Evolutionary conservation across 257 asterid genomes (phyloP), one percentile per base, ranked within the genome.

Genomic region (Jaltomata sinuosa): DNA sequence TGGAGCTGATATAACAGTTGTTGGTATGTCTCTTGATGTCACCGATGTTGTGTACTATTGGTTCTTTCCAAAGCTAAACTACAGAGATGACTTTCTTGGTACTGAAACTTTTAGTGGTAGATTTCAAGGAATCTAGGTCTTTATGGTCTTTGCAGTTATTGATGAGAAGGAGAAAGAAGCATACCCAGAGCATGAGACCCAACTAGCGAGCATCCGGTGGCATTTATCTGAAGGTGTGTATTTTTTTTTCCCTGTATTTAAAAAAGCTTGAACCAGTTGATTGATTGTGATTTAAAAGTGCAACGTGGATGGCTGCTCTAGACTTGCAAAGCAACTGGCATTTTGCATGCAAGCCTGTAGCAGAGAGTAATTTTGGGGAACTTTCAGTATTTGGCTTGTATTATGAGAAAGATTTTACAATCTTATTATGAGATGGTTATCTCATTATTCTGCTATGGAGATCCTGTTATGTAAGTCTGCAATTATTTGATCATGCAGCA

Each of bases 1-100:
- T 89, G 98, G 98, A 76, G 97, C 97, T 82, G 98, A 97, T 81
- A 95, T 97, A 84, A 95, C 98, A 32, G 99, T 97, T 76, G 92
- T 95, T 72, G 98, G 99, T 95, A 93, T 57, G 88, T 69, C 52
- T 52, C 18, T 38, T 83, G n/a, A 49, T 85, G 59, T 50, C 64
- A 38, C 34, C 16, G 47, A 34, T 81, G 21, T 27, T 69, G 36
- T 85, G 64, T 32, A 50, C 55, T 52, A 42, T 21, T 14, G 64
- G 32, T 67, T 15, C 32, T 55, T 1, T 67, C 52, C 16, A 47
- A 29, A 68, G 8, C 86, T 85, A 42, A 83, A 72, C 32, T 16
- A 31, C 82, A 67, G 21, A 65, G 67, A 54, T 84, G 57, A 79
- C 81, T 80, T 90, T n/a, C 62, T 76, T 40, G 32, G 52, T 62